Evolutionary conservation across 2,329 filamentous ascomycete species (phyloP), one percentile per base, ranked within the genome.

Genomic region (Ophiostoma australiae): DNA sequence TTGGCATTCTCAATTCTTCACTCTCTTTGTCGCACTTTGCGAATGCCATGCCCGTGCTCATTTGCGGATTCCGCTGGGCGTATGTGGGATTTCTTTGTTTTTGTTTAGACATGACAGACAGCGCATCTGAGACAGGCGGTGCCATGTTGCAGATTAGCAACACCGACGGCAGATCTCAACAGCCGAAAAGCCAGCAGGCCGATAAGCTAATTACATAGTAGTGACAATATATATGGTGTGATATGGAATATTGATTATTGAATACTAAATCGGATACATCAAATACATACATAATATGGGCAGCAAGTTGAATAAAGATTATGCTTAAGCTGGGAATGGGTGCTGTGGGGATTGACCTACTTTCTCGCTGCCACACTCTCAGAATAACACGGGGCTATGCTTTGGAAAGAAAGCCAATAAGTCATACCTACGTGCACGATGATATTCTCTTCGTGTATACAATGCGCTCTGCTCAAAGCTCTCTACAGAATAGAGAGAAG

Each of bases 121-220:
- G 52, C 52, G 23, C 52, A 58, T 58, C 52, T 58, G 52, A 58
- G 52, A 58, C 52, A 58, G n/a, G 52, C 52, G n/a, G 52, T 58
- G 52, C 52, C 23, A 27, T 23, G 23, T 58, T 58, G 52, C n/a
- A 58, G 52, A 58, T 58, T 7, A 7, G 11, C 52, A 27, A 58
- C 17, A 20, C 15, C 6, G 17, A 20, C 44, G 44, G 17, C 44
- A 48, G 44, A 6, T 48, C 17, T 48, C 7, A 8, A 20, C 44
- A 48, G 17, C 20, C 15, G 15, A n/a, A 48, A 44, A 48, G 44
- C 44, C 44, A 48, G 44, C 13, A 48, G 44, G 20, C n/a, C n/a
- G 8, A 13, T n/a, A 48, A 48, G 17, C 15, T 20, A 48, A 6
- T 48, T 48, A 48, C 39, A 11, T 13, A 13, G 39, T 13, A 11